phyloP scores from a whole-genome alignment of 2,329 filamentous ascomycete genomes.

The Claviceps sp. region DNA sequence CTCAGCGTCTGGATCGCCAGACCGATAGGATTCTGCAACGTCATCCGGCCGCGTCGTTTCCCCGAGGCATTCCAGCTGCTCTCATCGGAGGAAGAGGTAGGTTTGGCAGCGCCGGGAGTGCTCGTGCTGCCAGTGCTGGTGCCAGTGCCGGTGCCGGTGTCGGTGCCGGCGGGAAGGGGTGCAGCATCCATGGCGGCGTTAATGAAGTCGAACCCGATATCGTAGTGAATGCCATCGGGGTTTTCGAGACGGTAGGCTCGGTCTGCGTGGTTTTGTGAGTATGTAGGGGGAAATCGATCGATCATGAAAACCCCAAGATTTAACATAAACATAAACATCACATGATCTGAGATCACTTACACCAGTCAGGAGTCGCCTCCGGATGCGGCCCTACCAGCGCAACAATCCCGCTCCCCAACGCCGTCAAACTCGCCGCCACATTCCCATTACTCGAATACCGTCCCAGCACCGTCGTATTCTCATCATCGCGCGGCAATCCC shows the following conservation, averaged over 20 bases:
- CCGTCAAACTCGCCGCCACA: slow-evolving; percentile 12
- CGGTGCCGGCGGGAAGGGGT: neutral
- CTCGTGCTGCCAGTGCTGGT: neutral
- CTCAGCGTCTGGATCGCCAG: neutral
- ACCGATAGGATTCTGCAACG: slow-evolving; percentile 2
- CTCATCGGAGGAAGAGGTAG: neutral
- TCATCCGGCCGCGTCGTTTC: slow-evolving; percentile 1
- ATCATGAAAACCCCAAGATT: too few species aligned
- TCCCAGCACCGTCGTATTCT: slow-evolving; percentile 8
- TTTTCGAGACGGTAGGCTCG: slow-evolving; percentile 8
- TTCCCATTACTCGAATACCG: slow-evolving; percentile 12
- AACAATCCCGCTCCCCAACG: slow-evolving; percentile 12
- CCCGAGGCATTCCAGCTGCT: neutral
- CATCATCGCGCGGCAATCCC: slow-evolving; percentile 1
- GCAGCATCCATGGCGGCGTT: slow-evolving; percentile 8
- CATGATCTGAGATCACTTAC: too few species aligned
- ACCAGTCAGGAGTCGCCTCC: slow-evolving; percentile 13
- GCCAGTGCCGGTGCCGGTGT: neutral
- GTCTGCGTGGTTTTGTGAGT: slow-evolving; percentile 1
- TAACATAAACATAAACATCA: too few species aligned
- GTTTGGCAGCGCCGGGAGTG: neutral
- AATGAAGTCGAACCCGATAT: slow-evolving; percentile 13
- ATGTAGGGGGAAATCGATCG: too few species aligned
- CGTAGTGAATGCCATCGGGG: slow-evolving; percentile 11
- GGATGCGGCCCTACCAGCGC: slow-evolving; percentile 14